Percentiles rank a stretch among this genome's conserved stretches.
These are phyloP conservation scores for Penicillium sp. DNA, from an alignment of 2,329 filamentous ascomycete species.

Conservation along the genomic window DNA sequence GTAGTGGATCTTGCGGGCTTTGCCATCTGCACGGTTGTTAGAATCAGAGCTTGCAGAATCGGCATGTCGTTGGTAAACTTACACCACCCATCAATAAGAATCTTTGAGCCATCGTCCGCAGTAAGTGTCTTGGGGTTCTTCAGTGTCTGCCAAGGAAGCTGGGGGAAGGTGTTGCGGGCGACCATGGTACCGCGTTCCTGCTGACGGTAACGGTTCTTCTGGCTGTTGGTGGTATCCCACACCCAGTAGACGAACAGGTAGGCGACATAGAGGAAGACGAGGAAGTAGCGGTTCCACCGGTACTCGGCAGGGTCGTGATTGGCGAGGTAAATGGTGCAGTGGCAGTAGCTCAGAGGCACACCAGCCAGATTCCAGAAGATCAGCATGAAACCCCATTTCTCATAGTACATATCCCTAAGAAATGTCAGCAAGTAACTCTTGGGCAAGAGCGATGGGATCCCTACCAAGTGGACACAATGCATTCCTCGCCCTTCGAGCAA, in stretches of 20 bases:
- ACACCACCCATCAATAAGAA: constrained; percentile 83
- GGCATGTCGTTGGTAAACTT: constrained; percentile 34
- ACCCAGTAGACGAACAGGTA: constrained; percentile 85
- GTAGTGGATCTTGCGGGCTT: constrained; percentile 77
- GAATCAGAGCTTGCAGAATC: neutral
- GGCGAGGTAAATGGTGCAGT: constrained; percentile 85
- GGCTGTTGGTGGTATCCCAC: constrained; percentile 87
- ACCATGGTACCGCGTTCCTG: constrained; percentile 67
- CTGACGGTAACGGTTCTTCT: constrained; percentile 88
- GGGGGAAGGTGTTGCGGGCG: constrained; percentile 76
- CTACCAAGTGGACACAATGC: constrained; percentile 80
- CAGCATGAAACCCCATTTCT: constrained; percentile 97
- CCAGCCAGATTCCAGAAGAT: constrained; percentile 97
- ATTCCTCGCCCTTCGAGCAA: constrained; percentile 86
- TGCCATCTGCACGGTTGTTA: constrained; percentile 51
- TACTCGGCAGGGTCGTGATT: constrained; percentile 77
- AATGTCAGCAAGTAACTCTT: constrained; percentile 12
- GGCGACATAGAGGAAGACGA: constrained; percentile 61
- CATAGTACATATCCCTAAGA: constrained; percentile 83
- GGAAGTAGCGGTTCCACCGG: constrained; percentile 66
- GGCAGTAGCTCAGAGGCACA: constrained; percentile 86
- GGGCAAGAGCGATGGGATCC: constrained; percentile 23
- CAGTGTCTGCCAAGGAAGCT: constrained; percentile 82
- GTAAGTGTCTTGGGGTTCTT: constrained; percentile 75
- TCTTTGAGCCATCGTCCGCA: constrained; percentile 67